Percentiles rank a stretch among this genome's conserved stretches.
phyloP scores from a whole-genome alignment of 371 early-diverging fungal species.

The Coemansia sp. region DNA sequence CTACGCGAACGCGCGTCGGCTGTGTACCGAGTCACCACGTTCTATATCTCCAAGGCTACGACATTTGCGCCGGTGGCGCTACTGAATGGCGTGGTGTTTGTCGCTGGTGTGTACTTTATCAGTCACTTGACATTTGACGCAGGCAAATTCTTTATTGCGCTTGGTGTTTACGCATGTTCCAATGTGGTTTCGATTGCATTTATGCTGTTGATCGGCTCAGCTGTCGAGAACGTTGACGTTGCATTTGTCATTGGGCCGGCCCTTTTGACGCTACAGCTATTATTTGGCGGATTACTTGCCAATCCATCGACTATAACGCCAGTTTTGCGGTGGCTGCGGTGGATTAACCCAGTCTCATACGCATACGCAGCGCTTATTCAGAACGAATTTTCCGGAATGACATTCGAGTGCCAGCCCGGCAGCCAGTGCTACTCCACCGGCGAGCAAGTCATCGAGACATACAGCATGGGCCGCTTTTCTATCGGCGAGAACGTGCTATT shows the following conservation, averaged over 20 bases:
- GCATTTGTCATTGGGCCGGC: slow-evolving; percentile 56
- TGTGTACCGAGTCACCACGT: slow-evolving; percentile 50
- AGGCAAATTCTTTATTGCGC: slow-evolving; percentile 44
- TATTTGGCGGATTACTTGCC: slow-evolving; percentile 56
- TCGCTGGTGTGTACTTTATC: slow-evolving; percentile 45
- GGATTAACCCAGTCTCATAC: slow-evolving; percentile 51
- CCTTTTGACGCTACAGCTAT: slow-evolving; percentile 49
- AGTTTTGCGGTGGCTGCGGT: slow-evolving; percentile 47
- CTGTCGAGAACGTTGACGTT: slow-evolving; percentile 38
- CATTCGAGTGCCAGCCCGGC: slow-evolving; percentile 27
- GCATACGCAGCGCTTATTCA: slow-evolving; percentile 47
- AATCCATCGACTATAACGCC: slow-evolving; percentile 46
- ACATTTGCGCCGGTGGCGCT: slow-evolving; percentile 47
- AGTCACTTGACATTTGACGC: slow-evolving; percentile 39
- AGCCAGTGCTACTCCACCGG: slow-evolving; percentile 37
- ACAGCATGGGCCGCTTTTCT: slow-evolving; percentile 36
- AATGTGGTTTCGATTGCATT: slow-evolving; percentile 46
- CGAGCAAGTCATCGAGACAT: slow-evolving; percentile 33
- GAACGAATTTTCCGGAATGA: slow-evolving; percentile 47
- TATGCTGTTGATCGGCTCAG: slow-evolving; percentile 49
- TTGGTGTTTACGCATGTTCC: slow-evolving; percentile 36
- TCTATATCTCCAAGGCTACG: slow-evolving; percentile 41
- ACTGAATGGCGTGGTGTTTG: slow-evolving; percentile 31
- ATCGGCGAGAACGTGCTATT: slow-evolving; percentile 29
- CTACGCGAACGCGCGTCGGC: slow-evolving; percentile 45